These are phyloP conservation scores for Testicularia cyperi DNA, from an alignment of 1,284 basidiomycete species.

Conservation along the genomic window DNA sequence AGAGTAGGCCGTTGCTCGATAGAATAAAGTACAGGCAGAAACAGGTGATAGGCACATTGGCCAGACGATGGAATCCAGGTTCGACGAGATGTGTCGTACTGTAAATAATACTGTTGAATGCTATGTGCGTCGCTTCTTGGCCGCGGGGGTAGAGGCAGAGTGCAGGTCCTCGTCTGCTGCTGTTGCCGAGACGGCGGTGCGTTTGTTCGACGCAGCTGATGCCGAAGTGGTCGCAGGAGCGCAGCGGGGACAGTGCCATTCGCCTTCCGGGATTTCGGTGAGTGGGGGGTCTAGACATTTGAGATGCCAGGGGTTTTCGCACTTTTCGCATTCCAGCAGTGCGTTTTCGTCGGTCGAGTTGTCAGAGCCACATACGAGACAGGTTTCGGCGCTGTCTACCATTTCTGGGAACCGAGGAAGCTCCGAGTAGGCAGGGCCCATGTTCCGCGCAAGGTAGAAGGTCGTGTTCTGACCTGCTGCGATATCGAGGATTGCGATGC, in stretches of 20 bases:
- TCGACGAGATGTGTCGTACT: too few relatives aligned
- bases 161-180: neutral
- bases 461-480: conserved; percentile 83
- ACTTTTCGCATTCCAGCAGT: conserved; percentile 65
- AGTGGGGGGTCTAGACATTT: conserved; percentile 79
- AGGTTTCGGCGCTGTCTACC: conserved; percentile 71
- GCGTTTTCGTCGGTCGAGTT: conserved; percentile 68
- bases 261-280: conserved; percentile 73
- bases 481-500: conserved; percentile 76
- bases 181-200: too few relatives aligned
- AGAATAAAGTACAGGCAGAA: too few relatives aligned
- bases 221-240: conserved; percentile 1
- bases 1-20: too few relatives aligned
- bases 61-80: too few relatives aligned
- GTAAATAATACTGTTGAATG: too few relatives aligned
- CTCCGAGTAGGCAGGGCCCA: conserved; percentile 48
- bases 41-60: too few relatives aligned
- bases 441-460: conserved; percentile 72
- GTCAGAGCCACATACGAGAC: conserved; percentile 73
- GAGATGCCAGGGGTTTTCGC: conserved; percentile 84
- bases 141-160: neutral
- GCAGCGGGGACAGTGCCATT: conserved; percentile 52
- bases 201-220: neutral
- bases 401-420: conserved; percentile 56
- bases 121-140: neutral